Percentiles rank a stretch among this genome's conserved stretches.
phyloP scores from a whole-genome alignment of 2,329 filamentous ascomycete species.

The Fusarium pseudograminearum region DNA sequence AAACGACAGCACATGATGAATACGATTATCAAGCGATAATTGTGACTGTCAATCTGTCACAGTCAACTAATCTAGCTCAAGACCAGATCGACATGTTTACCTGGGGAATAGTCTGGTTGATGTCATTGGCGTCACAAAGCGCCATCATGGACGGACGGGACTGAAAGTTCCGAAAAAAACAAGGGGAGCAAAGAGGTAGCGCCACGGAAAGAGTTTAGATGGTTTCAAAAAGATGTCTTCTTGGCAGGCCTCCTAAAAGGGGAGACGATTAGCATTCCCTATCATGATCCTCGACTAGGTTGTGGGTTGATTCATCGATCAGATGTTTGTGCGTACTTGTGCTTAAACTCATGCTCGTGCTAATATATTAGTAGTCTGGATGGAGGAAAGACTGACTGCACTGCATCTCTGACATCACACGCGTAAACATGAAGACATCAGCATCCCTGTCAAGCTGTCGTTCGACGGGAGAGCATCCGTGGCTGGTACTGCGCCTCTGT shows the following conservation, averaged over 20 bases:
- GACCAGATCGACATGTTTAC: slow-evolving; percentile 24
- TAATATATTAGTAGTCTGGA: not conserved
- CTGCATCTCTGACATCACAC: slow-evolving; percentile 39
- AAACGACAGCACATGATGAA: not conserved
- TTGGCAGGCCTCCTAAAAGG: slow-evolving; percentile 26
- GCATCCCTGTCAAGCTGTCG: slow-evolving; percentile 33
- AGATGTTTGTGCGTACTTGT: not conserved
- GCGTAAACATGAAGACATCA: not conserved
- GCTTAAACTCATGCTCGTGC: not conserved
- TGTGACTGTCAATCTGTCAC: slow-evolving; percentile 1
- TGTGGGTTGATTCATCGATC: slow-evolving; percentile 34
- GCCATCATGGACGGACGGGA: slow-evolving; percentile 17
- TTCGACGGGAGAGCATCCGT: slow-evolving; percentile 28
- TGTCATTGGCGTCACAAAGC: slow-evolving; percentile 37
- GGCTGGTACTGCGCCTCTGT: slow-evolving; percentile 29
- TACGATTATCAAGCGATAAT: slow-evolving; percentile 20
- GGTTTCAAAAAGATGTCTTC: slow-evolving; percentile 14
- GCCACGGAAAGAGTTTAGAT: slow-evolving; percentile 29
- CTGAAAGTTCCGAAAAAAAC: slow-evolving; percentile 16
- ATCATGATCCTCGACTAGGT: slow-evolving; percentile 30
- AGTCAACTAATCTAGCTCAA: not conserved
- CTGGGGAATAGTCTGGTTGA: slow-evolving; percentile 17
- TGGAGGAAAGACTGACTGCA: not conserved
- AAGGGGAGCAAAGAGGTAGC: slow-evolving; percentile 20
- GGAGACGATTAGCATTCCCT: slow-evolving; percentile 38